Evolutionary conservation across 1,284 basidiomycete genomes (phyloP).

Genomic region (Bjerkandera adusta): DNA sequence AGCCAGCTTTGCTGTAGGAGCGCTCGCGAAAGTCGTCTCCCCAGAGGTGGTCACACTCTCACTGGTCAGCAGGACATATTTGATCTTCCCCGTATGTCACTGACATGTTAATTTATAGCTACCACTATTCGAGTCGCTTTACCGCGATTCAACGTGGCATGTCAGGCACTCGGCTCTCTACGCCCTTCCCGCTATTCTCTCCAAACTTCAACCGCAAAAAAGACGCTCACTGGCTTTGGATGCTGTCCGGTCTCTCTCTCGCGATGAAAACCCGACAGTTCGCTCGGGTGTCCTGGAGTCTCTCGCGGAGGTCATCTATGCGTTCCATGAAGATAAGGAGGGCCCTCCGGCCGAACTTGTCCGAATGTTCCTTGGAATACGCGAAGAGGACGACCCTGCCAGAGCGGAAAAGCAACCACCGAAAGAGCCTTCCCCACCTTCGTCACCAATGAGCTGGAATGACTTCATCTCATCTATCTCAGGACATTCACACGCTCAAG

Average conservation of each 20-base stretch:
- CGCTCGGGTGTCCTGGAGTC: slow-evolving; percentile 85
- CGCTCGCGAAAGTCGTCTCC: slow-evolving; percentile 83
- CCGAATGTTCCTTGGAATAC: slow-evolving; percentile 50
- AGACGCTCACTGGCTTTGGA: slow-evolving; percentile 65
- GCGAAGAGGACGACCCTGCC: slow-evolving; percentile 21
- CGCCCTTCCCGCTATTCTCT: slow-evolving; percentile 79
- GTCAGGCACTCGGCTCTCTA: slow-evolving; percentile 91
- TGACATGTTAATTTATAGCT: slow-evolving; percentile 46
- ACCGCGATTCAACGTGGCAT: slow-evolving; percentile 74
- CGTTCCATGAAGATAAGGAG: slow-evolving; percentile 67
- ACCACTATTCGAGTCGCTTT: slow-evolving; percentile 73
- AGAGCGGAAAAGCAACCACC: not conserved
- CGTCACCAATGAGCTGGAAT: slow-evolving; percentile 22
- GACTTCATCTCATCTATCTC: slow-evolving; percentile 23
- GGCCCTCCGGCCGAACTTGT: slow-evolving; percentile 84
- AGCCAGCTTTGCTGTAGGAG: slow-evolving; percentile 87
- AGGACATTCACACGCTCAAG: slow-evolving; percentile 1
- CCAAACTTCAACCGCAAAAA: slow-evolving; percentile 54
- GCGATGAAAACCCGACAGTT: slow-evolving; percentile 69
- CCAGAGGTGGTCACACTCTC: slow-evolving; percentile 61
- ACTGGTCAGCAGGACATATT: slow-evolving; percentile 53
- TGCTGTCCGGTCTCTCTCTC: slow-evolving; percentile 61
- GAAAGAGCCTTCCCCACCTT: slow-evolving; percentile 9
- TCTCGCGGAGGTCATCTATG: slow-evolving; percentile 88
- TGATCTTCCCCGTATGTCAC: slow-evolving; percentile 4